Evolutionary conservation across 805 yeast genomes (phyloP), one percentile per base, ranked within the genome.

Genomic region (Scheffersomyces amazonensis): DNA sequence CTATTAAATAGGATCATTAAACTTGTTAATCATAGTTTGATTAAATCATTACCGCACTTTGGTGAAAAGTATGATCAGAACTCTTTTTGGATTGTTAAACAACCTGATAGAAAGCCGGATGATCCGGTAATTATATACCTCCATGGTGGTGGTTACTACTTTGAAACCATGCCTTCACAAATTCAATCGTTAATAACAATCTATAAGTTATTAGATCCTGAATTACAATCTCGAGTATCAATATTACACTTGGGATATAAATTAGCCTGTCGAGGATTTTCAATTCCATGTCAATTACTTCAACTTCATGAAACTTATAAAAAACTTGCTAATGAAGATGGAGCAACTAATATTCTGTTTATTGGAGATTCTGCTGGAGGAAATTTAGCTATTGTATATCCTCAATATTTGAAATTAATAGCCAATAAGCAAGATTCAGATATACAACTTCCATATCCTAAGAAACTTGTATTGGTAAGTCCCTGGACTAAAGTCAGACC

Each of bases 341-440:
- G 61, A 1, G 44, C 48, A 35, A 37, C 46, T 12, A 64, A 66
- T 33, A 50, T 69, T 13, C 53, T 54, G 10, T 47, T 68, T 4
- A 43, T 69, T 46, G 73, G 74, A 3, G 74, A 69, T 44, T 66
- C 72, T 1, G 73, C 73, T 8, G 74, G 74, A 19, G 73, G 69
- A 1, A 57, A 67, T 43, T 54, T 69, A 42, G 47, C 58, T 12
- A 43, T 67, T 16, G 50, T 51, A 13, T 60, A 56, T 40, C 45
- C 64, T 12, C 62, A 64, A 36, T 54, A 43, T 31, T 47, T 66
- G 44, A 51, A 52, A 30, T 27, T 25, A 2, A 37, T 40, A 22
- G 43, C 39, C 10, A 22, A 31, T 13, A 16, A 20, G 3, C 25
- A 28, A 1, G n/a, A n/a, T n/a, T n/a, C n/a, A n/a, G n/a, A n/a